Base-by-base conservation (phyloP, 1,139 yeast species). In the Yamadazyma kanchanaburiensis region DNA sequence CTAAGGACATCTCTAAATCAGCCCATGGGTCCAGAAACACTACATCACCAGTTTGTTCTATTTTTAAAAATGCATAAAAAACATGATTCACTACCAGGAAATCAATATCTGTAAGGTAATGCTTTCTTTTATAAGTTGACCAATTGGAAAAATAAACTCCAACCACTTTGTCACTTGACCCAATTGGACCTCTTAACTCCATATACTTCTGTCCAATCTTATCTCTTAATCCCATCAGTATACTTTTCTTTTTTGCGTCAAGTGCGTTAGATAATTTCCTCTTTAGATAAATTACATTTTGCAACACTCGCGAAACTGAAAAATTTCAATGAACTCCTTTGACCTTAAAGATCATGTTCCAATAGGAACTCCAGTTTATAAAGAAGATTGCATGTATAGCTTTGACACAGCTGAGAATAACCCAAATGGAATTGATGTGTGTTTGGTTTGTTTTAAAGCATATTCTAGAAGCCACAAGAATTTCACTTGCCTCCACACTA, bases 381-480 rank as follows among this genome's bases (percentile, higher is more conserved):
- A 85, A 49, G 95, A 86, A 55, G 94, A 86, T 39, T 86, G 95
- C 46, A 80, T 81, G 67, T 85, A 71, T 60, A 78, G 83, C 30
- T 87, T 84, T 49, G 89, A 80, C 40, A 80, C 85, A 0, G 75
- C 88, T 14, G 81, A 77, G 36, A 77, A 80, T 49, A 62, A 56
- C 30, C 55, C 55, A 0, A 42, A 55, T 8, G 95, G 95, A 0
- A 51, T 87, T 13, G 94, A 83, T 49, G 77, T 86, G 15, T 87
- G 95, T 42, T 63, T 87, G 34, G 48, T 58, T 8, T 77, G 94
- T 36, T 83, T 70, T 51, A 72, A 72, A 32, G 77, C 88, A 1
- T 82, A 80, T 32, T 77, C 91, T 27, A 33, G 74, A 34, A 58
- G 64, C 2, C 66, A 60, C 13, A 59, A 68, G 30, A 63, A 76